Conservation (phyloP, 176 grass and related monocot genomes). For the Eremochloa ophiuroides region DNA sequence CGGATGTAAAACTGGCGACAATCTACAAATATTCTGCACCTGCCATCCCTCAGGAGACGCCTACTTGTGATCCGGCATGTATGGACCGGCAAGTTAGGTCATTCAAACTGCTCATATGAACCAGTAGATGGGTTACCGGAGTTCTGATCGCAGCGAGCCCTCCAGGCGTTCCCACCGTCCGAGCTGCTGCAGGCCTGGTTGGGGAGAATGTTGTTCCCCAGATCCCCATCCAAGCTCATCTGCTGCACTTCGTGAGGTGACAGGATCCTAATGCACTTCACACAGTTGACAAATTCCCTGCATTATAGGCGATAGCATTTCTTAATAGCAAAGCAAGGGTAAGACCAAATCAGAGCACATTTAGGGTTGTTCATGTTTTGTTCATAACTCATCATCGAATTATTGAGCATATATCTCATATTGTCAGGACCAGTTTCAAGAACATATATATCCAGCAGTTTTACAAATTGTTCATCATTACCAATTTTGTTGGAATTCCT, state of each 20-base stretch:
- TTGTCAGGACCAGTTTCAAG: background rate
- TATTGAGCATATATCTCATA: slow-evolving; percentile 1
- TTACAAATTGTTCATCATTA: background rate
- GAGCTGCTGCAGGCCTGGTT: slow-evolving; percentile 68
- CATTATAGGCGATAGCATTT: background rate
- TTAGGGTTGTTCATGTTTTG: background rate
- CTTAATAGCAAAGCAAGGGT: slow-evolving; percentile 1
- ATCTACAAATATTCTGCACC: slow-evolving; percentile 35
- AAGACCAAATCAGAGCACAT: background rate
- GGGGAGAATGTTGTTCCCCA: slow-evolving; percentile 49
- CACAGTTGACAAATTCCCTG: slow-evolving; percentile 81
- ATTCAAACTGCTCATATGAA: slow-evolving; percentile 79
- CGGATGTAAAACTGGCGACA: slow-evolving; percentile 15
- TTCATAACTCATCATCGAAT: background rate
- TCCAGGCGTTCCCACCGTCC: slow-evolving; percentile 59
- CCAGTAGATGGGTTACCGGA: slow-evolving; percentile 67
- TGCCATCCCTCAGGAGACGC: background rate
- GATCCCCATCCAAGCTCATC: slow-evolving; percentile 76
- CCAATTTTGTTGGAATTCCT: background rate
- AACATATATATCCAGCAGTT: background rate
- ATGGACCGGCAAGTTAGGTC: slow-evolving; percentile 25
- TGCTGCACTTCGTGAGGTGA: slow-evolving; percentile 78
- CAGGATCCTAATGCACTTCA: slow-evolving; percentile 65
- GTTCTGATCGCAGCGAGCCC: slow-evolving; percentile 69
- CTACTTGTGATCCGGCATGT: background rate